Base-by-base conservation (phyloP, 2,329 filamentous ascomycete species). In the Hypoxylon sp. region DNA sequence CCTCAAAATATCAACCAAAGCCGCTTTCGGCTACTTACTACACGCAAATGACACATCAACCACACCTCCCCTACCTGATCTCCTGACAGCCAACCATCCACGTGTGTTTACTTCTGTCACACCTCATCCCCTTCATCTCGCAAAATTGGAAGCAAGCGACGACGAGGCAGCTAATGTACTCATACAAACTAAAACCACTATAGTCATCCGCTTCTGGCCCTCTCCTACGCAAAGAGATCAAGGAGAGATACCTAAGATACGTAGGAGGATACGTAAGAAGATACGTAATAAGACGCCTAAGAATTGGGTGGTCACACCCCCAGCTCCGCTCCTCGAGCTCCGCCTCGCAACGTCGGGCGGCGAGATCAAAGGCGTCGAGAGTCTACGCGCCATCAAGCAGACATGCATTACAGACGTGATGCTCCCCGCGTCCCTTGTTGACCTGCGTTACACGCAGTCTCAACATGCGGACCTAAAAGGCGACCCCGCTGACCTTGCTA, bases 1-100 rank as follows among this genome's bases (percentile, higher is more conserved):
- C 48, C 61, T 53, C 23, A 65, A 17, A 57, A 77, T 68, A 49
- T 73, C 63, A 7, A 81, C 82, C 1, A 75, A 73, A 2, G 85
- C 85, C 10, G 78, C 80, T 2, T 89, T 89, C 70, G 87, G 87
- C 17, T 83, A 86, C 58, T 68, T 88, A 34, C 80, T 89, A 21
- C 73, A 77, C 36, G 52, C 63, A 21, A 64, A 71, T 23, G 13
- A 55, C 2, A 52, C 61, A 10, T 58, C 62, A 7, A 28, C 50
- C 43, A 28, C 71, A 9, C 52, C 64, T 9, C 63, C 52, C 25
- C 34, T 70, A 38, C 63, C 68, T 32, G 38, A 49, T 19, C 61
- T 74, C 4, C 57, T 75, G 25, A 52, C 72, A 14, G 34, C 63
- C 30, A 66, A 70, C 34, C 62, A 73, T 25, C 57, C 63, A 4